Evolutionary conservation across 83 land plant species (phyloP).

Genomic region (Thuja plicata): DNA sequence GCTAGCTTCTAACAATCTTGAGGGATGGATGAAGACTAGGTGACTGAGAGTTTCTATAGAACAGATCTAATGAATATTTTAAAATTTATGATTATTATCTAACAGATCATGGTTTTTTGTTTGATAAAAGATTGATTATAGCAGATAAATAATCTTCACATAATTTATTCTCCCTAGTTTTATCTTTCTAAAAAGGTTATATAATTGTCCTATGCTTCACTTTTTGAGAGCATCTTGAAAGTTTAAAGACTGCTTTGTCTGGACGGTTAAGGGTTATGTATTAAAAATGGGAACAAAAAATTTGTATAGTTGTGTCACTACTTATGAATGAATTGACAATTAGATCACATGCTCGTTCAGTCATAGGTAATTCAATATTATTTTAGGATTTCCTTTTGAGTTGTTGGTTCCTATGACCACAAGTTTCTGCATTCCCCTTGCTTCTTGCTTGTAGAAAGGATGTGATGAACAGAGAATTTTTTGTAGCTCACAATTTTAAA

Average conservation of each 20-base stretch:
- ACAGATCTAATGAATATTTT: not conserved
- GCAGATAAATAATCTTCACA: not conserved
- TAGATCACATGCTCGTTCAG: no score
- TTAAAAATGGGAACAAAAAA: not conserved
- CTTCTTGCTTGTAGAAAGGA: not conserved
- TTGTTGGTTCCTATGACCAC: not conserved
- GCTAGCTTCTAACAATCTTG: no score
- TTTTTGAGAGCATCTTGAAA: not conserved
- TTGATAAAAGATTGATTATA: not conserved
- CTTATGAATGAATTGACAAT: no score
- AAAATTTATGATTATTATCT: not conserved
- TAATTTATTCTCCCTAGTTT: not conserved
- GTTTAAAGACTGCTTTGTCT: not conserved
- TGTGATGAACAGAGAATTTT: not conserved
- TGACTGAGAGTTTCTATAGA: not conserved
- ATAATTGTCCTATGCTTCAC: not conserved
- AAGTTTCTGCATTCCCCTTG: conserved; percentile 10
- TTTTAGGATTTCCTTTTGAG: conserved; percentile 1
- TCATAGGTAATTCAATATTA: conserved; percentile 13
- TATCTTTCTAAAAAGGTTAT: not conserved
- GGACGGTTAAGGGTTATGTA: not conserved
- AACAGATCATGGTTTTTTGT: not conserved
- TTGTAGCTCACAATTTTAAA: not conserved
- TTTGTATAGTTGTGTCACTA: no score
- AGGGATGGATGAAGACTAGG: not conserved